These are phyloP conservation scores for Talaromyces sp. DNA, from an alignment of 2,329 filamentous ascomycete genomes.

Conservation along the genomic window DNA sequence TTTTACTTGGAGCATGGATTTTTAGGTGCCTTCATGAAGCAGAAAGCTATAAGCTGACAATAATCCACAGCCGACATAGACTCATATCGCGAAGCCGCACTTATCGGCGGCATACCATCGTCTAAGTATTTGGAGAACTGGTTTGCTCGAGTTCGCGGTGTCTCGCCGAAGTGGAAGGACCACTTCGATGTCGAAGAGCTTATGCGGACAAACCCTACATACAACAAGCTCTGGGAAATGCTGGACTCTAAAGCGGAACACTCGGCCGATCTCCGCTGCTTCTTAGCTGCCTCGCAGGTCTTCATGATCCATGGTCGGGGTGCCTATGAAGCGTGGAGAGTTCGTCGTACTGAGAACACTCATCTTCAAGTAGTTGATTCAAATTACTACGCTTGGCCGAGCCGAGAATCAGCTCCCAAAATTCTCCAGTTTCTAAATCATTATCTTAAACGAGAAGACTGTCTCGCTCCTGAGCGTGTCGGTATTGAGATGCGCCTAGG, in stretches of 20 bases:
- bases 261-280: not conserved
- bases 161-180: not conserved
- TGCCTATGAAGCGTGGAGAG: not conserved
- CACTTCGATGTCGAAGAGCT: not conserved
- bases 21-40: too few species aligned
- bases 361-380: not conserved
- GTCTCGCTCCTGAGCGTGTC: too few species aligned
- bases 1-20: too few species aligned
- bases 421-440: too few species aligned
- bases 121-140: not conserved
- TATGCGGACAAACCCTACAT: not conserved
- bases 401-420: too few species aligned
- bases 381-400: not conserved
- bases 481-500: too few species aligned
- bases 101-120: not conserved
- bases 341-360: not conserved
- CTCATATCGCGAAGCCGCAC: not conserved
- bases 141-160: not conserved
- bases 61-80: not conserved
- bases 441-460: too few species aligned
- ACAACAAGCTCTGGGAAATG: not conserved
- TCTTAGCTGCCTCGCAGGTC: not conserved
- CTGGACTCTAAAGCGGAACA: too few species aligned
- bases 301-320: not conserved
- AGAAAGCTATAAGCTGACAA: too few species aligned